Evolutionary conservation across 495 filamentous ascomycete genomes (phyloP), one percentile per base, ranked within the genome.

Genomic region (Entonaema liquescens): DNA sequence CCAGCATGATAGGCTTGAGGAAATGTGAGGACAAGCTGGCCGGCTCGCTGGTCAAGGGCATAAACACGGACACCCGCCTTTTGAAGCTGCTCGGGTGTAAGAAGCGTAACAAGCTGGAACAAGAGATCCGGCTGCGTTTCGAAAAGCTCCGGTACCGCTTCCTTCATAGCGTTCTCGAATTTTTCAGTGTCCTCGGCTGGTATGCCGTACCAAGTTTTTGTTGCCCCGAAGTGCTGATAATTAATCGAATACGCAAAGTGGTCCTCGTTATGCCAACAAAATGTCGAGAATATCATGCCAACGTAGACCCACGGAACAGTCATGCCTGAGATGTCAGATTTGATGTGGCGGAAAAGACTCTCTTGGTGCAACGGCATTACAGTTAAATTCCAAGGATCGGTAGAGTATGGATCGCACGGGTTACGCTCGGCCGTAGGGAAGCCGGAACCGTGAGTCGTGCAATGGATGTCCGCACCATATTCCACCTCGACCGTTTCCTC

Each of bases 211-310:
- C 95, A 99, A 0, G 95, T 99, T 80, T 99, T 99, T 0, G 96
- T 99, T 0, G 95, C 92, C 38, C 95, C 95, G 76, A 99, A 97
- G 74, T 99, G 95, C 73, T 99, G 95, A 72, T 99, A 99, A 73
- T 99, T 99, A 42, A 95, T 91, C 19, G 95, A 99, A 78, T 99
- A 99, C 0, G 95, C 89, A 73, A 97, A 97, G 74, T 99, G 95
- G 77, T 99, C 95, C 77, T 99, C 95, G 67, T 97, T 97, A 76
- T 99, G 95, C 95, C 95, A 99, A 79, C 95, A 99, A 77, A 99
- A 99, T 3, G 95, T 98, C 2, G 95, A 98, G 79, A 99, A 99
- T 73, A 94, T 96, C 95, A 99, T 99, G 65, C 95, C 95, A n/a
- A 99, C 96, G 77, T 99, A 99, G 5, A 98, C 89, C 95, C 95